Base-by-base conservation (phyloP, 306 rosid genomes). In the Gillenia trifoliata region DNA sequence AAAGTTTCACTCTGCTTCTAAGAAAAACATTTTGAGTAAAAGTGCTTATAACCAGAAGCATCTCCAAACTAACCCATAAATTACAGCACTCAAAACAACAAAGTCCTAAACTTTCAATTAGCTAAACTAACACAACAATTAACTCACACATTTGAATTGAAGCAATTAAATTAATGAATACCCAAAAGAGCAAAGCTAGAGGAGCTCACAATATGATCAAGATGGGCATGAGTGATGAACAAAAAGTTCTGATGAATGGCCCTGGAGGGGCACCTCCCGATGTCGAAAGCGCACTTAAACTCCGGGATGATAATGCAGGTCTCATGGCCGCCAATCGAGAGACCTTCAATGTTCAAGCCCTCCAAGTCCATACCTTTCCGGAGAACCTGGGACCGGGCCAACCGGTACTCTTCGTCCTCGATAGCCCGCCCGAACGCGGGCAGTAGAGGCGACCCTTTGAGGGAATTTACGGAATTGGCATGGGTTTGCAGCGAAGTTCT, bases 181-280 rank as follows among this genome's bases (percentile, higher is more conserved):
- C 47, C 36, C 78, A 54, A 52, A 8, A 11, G 23, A 65, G 59
- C 16, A 6, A 38, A 41, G 10, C 6, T 28, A 60, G 8, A 71
- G 73, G 19, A 84, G 73, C 95, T 83, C 84, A 94, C 98, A 91
- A 94, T 94, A 83, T 91, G 98, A 78, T 94, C 98, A 78, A 94
- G 97, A 77, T 94, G 98, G 77, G 93, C 98, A 82, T 94, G 96
- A 83, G 98, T 94, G 64, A 94, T 88, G 47, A 87, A 94, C 25
- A 91, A 78, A 47, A 90, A 91, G 49, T 92, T 91, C 65, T 91
- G 98, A 34, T 94, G 94, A 86, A 90, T 88, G 3, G 98, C 96
- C 74, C 97, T 85, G 6, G 86, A 38, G 20, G 98, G 97, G 66
- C 93, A 90, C 79, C 90, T 86, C 29, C 98, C 96, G 41, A 91